A percentile compares a stretch with the other conserved stretches of the same genome.
phyloP scores from a whole-genome alignment of 169 alveolate genomes.

The Plasmodium adleri region DNA sequence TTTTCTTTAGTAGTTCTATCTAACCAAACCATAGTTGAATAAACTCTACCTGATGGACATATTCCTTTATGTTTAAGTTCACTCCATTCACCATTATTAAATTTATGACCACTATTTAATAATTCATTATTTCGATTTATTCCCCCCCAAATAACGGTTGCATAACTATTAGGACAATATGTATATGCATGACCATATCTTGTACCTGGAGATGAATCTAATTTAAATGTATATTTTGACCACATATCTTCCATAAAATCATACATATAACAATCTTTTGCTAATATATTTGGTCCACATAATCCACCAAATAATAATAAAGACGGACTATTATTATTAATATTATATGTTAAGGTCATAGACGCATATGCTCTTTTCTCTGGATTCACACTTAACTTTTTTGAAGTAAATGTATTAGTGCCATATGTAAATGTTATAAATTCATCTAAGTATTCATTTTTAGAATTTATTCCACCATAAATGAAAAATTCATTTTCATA shows the following conservation, averaged over 20 bases:
- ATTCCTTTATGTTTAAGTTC: slow-evolving; percentile 38
- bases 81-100: slow-evolving; percentile 69
- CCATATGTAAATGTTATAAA: slow-evolving; percentile 67
- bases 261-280: slow-evolving; percentile 67
- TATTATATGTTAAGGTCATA: slow-evolving; percentile 48
- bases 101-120: slow-evolving; percentile 67
- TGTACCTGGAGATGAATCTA: slow-evolving; percentile 63
- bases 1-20: slow-evolving; percentile 71
- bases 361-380: slow-evolving; percentile 77
- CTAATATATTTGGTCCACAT: slow-evolving; percentile 69
- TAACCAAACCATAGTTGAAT: slow-evolving; percentile 69
- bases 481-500: slow-evolving; percentile 72
- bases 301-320: slow-evolving; percentile 74
- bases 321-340: slow-evolving; percentile 35
- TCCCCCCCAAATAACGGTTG: slow-evolving; percentile 76
- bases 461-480: slow-evolving; percentile 73
- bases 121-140: slow-evolving; percentile 53
- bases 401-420: slow-evolving; percentile 61
- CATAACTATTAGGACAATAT: slow-evolving; percentile 53
- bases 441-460: slow-evolving; percentile 62
- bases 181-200: slow-evolving; percentile 76
- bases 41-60: slow-evolving; percentile 58
- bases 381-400: slow-evolving; percentile 55
- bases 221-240: slow-evolving; percentile 43
- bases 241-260: slow-evolving; percentile 58